phyloP scores from a whole-genome alignment of 1,284 basidiomycete genomes.

The Tilletia indica region DNA sequence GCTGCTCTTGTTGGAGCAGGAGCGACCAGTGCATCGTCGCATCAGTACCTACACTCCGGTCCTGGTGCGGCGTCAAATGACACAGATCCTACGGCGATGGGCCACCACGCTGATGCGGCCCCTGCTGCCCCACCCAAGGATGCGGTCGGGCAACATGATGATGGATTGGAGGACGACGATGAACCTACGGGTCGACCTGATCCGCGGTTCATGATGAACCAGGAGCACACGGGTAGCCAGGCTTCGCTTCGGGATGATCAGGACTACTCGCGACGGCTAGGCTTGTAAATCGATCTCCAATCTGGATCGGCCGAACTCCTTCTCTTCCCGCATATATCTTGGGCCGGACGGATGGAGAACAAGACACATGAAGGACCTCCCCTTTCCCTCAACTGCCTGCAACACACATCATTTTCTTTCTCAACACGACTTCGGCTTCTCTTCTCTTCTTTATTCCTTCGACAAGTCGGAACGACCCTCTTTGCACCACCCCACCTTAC shows the following conservation, averaged over 20 bases:
- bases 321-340: no score
- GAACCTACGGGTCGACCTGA: not conserved
- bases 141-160: not conserved
- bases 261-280: conserved; percentile 1
- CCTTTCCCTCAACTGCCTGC: no score
- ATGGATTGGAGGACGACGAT: conserved; percentile 2
- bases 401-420: no score
- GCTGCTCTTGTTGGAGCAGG: not conserved
- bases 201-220: conserved; percentile 15
- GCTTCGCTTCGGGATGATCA: conserved; percentile 14
- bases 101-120: not conserved
- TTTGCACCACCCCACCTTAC: not conserved
- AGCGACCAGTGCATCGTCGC: not conserved
- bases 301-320: no score
- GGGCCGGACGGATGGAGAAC: no score
- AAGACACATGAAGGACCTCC: no score
- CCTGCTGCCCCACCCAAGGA: not conserved
- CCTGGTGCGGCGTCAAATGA: not conserved
- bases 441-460: not conserved
- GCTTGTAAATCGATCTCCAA: not conserved
- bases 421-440: no score
- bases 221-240: not conserved
- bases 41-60: not conserved
- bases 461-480: not conserved
- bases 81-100: not conserved